Evolutionary conservation across 1,139 yeast genomes (phyloP), one percentile per base, ranked within the genome.

Genomic region (Oligophagozyma castellii): DNA sequence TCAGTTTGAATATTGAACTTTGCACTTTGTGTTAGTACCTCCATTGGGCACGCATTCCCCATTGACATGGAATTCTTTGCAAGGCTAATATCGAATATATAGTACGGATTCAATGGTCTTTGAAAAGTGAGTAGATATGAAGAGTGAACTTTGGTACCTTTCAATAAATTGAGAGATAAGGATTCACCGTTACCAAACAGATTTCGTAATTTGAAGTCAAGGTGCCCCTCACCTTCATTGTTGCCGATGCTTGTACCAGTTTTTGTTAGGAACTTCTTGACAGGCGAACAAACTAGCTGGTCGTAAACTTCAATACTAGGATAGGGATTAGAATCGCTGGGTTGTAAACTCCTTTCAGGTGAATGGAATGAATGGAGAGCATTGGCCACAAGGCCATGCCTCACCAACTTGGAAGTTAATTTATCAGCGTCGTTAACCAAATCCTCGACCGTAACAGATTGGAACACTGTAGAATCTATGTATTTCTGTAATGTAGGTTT

Each of bases 161-260:
- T 56, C 5, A 75, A 70, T 3, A 94, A 83, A 53, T 86, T 94
- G 29, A 84, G 61, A 16, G 72, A 65, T 14, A 86, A 46, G 26
- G 64, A 64, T 49, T 89, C 98, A 5, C 89, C 95, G 2, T 94
- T 95, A 0, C 95, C 95, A 53, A 84, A 72, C 7, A 81, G 55
- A 49, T 89, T 86, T 30, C 73, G 66, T 49, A 78, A 60, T 47
- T 77, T 84, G 36, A 80, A 68, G 29, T 78, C 76, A 26, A 83
- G 65, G 46, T 83, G 81, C 2, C 95, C 95, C 48, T 80, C 93
- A 16, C 95, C 96, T 58, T 84, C 95, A 16, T 93, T 93, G 48
- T 86, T 86, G 2, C 95, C 95, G 4, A 86, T 70, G 52, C 79
- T 84, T 4, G 95, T 86, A n/a, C 95, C 95, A 2, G 94, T 80